Evolutionary conservation across 2,329 filamentous ascomycete species (phyloP), one percentile per base, ranked within the genome.

Genomic region (Pyrenophora teres): DNA sequence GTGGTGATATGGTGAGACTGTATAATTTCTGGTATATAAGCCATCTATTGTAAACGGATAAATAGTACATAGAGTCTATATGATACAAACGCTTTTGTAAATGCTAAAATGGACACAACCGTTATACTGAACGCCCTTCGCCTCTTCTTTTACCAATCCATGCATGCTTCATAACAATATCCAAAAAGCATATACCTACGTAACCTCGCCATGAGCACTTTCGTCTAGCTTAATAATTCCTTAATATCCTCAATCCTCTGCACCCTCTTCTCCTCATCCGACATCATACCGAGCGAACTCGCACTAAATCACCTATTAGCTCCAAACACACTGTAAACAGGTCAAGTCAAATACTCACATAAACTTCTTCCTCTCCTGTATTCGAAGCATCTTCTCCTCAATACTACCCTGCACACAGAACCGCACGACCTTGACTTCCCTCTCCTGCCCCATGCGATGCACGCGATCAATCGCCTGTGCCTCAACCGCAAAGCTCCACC

Each of bases 401-500:
- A 99, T 95, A 59, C 91, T 97, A 40, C 87, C 86, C 74, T 89
- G 88, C 1, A 96, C 89, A 51, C 99, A 88, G 68, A 97, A 97
- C 23, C 94, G 81, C 62, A 87, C 87, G 0, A 99, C 92, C 49
- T 86, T 84, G 2, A 99, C 94, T 65, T 93, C 89, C 13, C 86
- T 83, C 42, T 89, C 86, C 73, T 99, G 94, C 0, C 94, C 94
- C 90, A 99, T 97, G 7, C 94, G 86, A 77, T 99, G 94, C 30
- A 99, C 92, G 1, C 94, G 90, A 77, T 99, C 94, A 67, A 99
- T 97, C 7, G 94, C 94, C 75, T 99, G 94, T 4, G 92, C 91
- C 75, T 99, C 94, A 10, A 97, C 87, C 0, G 94, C 92, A 74
- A 93, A 99, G 69, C 90, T 95, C 94, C 94, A 99, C 94, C 94